Base-by-base conservation (phyloP, 768 basidiomycete species). In the Galerina sulciceps region DNA sequence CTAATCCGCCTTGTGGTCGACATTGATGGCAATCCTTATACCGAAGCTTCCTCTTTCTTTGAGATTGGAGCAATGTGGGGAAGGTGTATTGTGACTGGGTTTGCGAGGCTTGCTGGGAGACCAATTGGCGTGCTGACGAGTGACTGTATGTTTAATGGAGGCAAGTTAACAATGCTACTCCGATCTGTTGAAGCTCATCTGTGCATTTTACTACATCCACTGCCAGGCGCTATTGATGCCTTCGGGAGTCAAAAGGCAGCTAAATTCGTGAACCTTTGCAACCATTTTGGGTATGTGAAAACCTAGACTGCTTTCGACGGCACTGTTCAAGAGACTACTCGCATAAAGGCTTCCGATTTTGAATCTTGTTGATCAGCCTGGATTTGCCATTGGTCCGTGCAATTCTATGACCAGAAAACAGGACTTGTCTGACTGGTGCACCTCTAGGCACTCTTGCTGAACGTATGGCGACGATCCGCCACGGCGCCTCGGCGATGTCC, bases 171-270 rank as follows among this genome's bases (percentile, higher is more conserved):
- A 36, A 35, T 22, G 9, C 8, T 3, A 37, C 26, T 47, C 26
- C 18, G 10, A 34, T 35, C 3, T 22, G 20, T 42, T 46, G 9
- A 18, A 5, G 15, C 10, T 36, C 18, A 11, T 15, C 6, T n/a
- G n/a, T n/a, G n/a, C n/a, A n/a, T 26, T 13, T 22, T 34, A 14
- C 17, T 1, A 42, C 42, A 36, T 42, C 13, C 11, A 42, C 35
- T n/a, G n/a, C n/a, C n/a, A 78, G 76, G 77, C 55, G 77, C 75
- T 1, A 75, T 77, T 35, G 75, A 76, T 60, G 75, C 77, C 0
- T 58, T 75, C 17, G 77, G 75, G 6, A 74, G 74, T 55, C 77
- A 76, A 57, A 78, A 78, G 47, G 69, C 73, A n/a, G 64, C 75
- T 0, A 67, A 74, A 46, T 79, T 79, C 53, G 61, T 69, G 8